A percentile compares a stretch with the other conserved stretches of the same genome.
Evolutionary conservation across 441 rosid species (phyloP).

Genomic region (Dalechampia spathulata): DNA sequence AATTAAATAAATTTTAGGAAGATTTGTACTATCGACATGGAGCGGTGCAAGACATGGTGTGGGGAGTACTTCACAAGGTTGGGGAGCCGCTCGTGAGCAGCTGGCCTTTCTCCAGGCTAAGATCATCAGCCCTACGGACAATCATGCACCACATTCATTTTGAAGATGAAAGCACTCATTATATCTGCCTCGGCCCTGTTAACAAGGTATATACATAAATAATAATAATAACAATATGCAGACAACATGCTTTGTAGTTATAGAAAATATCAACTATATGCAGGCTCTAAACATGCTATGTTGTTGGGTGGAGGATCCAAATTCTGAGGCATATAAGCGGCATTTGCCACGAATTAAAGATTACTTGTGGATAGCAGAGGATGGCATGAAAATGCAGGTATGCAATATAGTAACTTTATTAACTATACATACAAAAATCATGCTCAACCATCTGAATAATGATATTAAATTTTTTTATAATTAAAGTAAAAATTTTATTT

Average conservation of each 20-base stretch:
- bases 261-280: too few relatives aligned
- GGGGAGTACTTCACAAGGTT: slow-evolving; percentile 39
- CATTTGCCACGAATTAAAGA: slow-evolving; percentile 61
- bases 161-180: slow-evolving; percentile 52
- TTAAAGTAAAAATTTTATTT: too few relatives aligned
- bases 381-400: slow-evolving; percentile 92
- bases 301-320: slow-evolving; percentile 68
- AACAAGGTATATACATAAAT: slow-evolving; percentile 41
- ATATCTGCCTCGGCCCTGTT: slow-evolving; percentile 56
- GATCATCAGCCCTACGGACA: slow-evolving; percentile 32
- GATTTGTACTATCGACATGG: slow-evolving; percentile 57
- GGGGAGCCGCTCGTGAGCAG: slow-evolving; percentile 42
- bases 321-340: slow-evolving; percentile 48
- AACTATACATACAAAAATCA: too few relatives aligned
- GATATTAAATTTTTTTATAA: too few relatives aligned
- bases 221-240: too few relatives aligned
- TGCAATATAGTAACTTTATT: too few relatives aligned
- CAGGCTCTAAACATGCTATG: slow-evolving; percentile 73
- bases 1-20: slow-evolving; percentile 39
- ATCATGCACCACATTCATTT: slow-evolving; percentile 49
- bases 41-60: slow-evolving; percentile 44
- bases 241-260: too few relatives aligned
- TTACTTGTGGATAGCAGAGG: slow-evolving; percentile 75
- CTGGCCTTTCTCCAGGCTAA: slow-evolving; percentile 51
- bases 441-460: too few relatives aligned